A percentile compares a stretch with the other conserved stretches of the same genome.
Evolutionary conservation across 768 basidiomycete genomes (phyloP).

Genomic region (Russula sp.): DNA sequence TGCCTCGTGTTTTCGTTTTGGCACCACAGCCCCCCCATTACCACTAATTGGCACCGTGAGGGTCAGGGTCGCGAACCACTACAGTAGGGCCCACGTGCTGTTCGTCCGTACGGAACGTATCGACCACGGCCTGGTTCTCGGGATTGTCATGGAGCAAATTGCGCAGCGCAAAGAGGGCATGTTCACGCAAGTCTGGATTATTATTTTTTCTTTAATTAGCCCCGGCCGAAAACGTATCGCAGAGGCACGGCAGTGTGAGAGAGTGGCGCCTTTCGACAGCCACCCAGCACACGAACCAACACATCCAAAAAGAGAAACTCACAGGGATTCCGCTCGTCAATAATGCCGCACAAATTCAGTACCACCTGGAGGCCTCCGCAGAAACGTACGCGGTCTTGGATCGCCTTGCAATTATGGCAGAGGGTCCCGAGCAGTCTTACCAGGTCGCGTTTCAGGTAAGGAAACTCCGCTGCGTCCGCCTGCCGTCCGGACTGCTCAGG

Average conservation of each 20-base stretch:
- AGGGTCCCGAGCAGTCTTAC: conserved; percentile 83
- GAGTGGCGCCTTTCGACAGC: not conserved
- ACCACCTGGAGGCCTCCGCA: conserved; percentile 74
- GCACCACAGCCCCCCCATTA: conserved; percentile 2
- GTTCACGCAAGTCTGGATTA: conserved; percentile 77
- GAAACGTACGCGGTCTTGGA: conserved; percentile 67
- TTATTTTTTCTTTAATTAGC: conserved; percentile 15
- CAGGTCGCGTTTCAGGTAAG: conserved; percentile 81
- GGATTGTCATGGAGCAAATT: conserved; percentile 70
- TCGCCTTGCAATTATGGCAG: conserved; percentile 50
- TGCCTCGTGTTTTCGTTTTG: not conserved
- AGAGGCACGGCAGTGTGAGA: not conserved
- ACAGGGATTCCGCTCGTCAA: conserved; percentile 93
- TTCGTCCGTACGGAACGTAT: conserved; percentile 56
- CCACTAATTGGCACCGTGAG: conserved; percentile 26
- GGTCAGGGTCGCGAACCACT: conserved; percentile 38
- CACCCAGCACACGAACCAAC: not conserved
- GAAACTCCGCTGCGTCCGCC: conserved; percentile 57
- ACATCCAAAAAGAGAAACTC: conserved; percentile 31
- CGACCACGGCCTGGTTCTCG: conserved; percentile 76
- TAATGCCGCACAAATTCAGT: conserved; percentile 83
- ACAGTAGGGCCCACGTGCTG: conserved; percentile 41
- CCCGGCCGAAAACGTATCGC: not conserved
- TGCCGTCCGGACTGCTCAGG: not conserved
- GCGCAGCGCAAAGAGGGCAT: conserved; percentile 78